These are phyloP conservation scores for Tetracladium maxilliforme DNA, from an alignment of 2,329 filamentous ascomycete genomes.

Conservation along the genomic window DNA sequence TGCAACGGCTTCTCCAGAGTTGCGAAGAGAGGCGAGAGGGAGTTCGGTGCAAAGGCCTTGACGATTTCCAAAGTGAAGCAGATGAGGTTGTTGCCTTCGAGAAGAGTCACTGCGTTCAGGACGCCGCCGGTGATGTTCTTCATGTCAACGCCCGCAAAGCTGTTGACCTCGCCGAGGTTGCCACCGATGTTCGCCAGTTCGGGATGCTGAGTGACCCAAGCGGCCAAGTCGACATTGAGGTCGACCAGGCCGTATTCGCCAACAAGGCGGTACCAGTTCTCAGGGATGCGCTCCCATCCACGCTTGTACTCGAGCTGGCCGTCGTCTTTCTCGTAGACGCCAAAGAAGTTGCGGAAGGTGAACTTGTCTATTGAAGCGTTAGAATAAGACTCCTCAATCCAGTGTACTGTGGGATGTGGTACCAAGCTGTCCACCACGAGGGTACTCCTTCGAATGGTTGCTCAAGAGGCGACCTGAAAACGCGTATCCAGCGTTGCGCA, in stretches of 20 bases:
- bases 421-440: slow-evolving; percentile 17
- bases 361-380: slow-evolving; percentile 16
- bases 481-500: slow-evolving; percentile 29
- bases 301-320: slow-evolving; percentile 24
- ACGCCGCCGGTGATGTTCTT: slow-evolving; percentile 26
- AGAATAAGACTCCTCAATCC: no score
- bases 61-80: slow-evolving; percentile 26
- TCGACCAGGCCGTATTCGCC: slow-evolving; percentile 28
- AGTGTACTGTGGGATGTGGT: no score
- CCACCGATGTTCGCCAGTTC: slow-evolving; percentile 31
- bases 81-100: slow-evolving; percentile 29
- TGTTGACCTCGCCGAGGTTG: slow-evolving; percentile 33
- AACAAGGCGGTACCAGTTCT: slow-evolving; percentile 12
- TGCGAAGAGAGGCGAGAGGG: slow-evolving; percentile 20
- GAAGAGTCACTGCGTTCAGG: slow-evolving; percentile 22
- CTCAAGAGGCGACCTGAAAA: slow-evolving; percentile 26
- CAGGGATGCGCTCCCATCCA: slow-evolving; percentile 19
- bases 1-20: slow-evolving; percentile 15
- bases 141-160: slow-evolving; percentile 30
- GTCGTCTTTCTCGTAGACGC: slow-evolving; percentile 22
- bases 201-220: slow-evolving; percentile 21
- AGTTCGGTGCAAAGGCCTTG: slow-evolving; percentile 24
- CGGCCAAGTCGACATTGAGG: slow-evolving; percentile 21
- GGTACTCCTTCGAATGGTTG: slow-evolving; percentile 26
- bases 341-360: slow-evolving; percentile 29